Conservation (phyloP, 345 rosid genomes). For the Brassica juncea region DNA sequence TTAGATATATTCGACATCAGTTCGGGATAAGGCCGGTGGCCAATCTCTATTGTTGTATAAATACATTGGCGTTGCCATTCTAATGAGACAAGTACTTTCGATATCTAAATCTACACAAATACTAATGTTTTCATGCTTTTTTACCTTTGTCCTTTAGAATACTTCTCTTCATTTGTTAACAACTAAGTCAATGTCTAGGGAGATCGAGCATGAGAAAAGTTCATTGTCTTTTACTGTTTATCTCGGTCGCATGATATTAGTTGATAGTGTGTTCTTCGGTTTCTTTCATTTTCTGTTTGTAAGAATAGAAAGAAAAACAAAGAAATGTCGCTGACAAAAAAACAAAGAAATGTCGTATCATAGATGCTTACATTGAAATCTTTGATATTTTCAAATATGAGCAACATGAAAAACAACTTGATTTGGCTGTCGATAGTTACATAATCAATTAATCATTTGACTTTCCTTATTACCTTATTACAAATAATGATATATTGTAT, state of each 20-base stretch:
- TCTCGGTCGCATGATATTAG: background rate
- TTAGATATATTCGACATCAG: too few species aligned
- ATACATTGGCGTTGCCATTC: too few species aligned
- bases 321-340: background rate
- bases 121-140: background rate
- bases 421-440: background rate
- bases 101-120: background rate
- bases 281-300: background rate
- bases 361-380: background rate
- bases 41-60: too few species aligned
- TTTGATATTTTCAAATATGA: background rate
- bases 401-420: background rate
- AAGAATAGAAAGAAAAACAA: background rate
- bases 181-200: background rate
- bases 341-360: background rate
- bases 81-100: too few species aligned
- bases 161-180: background rate
- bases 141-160: background rate
- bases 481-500: background rate
- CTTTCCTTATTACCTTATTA: background rate
- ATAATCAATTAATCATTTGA: background rate
- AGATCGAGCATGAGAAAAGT: background rate
- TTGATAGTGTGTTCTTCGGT: background rate
- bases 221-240: background rate
- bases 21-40: too few species aligned